These are phyloP conservation scores for Penicillium bovifimosum DNA, from an alignment of 495 filamentous ascomycete genomes.

Conservation along the genomic window DNA sequence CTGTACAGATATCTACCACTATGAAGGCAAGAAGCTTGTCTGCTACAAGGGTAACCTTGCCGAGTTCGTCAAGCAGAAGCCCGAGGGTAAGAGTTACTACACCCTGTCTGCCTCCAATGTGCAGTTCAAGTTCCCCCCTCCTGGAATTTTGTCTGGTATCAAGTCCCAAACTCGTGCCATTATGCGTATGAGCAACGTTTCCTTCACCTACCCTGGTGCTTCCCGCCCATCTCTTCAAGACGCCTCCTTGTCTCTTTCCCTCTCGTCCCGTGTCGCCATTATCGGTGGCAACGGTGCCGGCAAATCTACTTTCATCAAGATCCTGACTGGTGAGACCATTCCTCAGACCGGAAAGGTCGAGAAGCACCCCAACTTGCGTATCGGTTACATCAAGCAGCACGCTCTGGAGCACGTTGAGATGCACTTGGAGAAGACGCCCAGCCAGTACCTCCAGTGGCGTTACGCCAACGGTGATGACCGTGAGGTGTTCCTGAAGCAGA, in stretches of 20 bases:
- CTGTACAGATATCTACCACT: conserved; percentile 99
- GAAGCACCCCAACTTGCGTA: conserved; percentile 97
- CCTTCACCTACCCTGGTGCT: conserved; percentile 84
- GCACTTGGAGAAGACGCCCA: conserved; percentile 98
- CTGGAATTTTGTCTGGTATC: conserved; percentile 89
- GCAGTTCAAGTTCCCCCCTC: conserved; percentile 96
- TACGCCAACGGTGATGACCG: conserved; percentile 96
- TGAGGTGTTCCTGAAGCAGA: conserved; percentile 96
- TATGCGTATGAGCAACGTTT: conserved; percentile 86
- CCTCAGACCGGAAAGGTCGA: conserved; percentile 85
- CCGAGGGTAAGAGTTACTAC: conserved; percentile 98
- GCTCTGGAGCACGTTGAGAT: conserved; percentile 98
- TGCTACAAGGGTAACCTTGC: conserved; percentile 94
- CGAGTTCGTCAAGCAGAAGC: conserved; percentile 83
- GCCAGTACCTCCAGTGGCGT: conserved; percentile 98
- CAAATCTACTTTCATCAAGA: conserved; percentile 97
- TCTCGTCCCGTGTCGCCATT: conserved; percentile 91
- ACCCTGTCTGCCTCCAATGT: conserved; percentile 84
- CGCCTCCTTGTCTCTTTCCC: conserved; percentile 75
- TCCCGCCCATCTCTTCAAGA: conserved; percentile 81
- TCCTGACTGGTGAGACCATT: conserved; percentile 92
- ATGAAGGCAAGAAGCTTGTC: conserved; percentile 94
- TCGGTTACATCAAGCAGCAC: conserved; percentile 99
- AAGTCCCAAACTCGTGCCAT: conserved; percentile 92
- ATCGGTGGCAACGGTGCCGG: conserved; percentile 97